Conservation (phyloP, 2,329 filamentous ascomycete species). For the Verticillium tricorpus region DNA sequence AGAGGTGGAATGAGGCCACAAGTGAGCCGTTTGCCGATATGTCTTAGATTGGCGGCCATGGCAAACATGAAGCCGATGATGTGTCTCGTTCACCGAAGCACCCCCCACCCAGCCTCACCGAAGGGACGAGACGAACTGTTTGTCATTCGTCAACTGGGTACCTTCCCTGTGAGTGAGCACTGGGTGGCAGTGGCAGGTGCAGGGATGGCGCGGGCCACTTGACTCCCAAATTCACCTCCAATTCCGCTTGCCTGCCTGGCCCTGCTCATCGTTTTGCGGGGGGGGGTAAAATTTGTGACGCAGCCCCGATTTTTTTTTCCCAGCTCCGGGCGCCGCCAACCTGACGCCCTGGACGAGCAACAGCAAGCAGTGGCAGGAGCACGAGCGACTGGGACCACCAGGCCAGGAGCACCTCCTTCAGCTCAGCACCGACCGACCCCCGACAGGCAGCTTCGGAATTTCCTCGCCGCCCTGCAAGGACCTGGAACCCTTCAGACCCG, state of each 20-base stretch:
- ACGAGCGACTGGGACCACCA: not conserved
- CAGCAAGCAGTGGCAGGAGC: not conserved
- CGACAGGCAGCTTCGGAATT: not conserved
- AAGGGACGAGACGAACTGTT: not conserved
- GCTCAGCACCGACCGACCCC: not conserved
- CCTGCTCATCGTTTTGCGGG: constrained; percentile 8
- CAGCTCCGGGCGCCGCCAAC: not conserved
- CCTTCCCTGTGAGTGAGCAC: no score
- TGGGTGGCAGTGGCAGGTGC: not conserved
- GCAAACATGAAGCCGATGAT: not conserved
- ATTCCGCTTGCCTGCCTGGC: not conserved
- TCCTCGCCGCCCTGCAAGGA: not conserved
- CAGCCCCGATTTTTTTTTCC: constrained; percentile 12
- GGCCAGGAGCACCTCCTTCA: not conserved
- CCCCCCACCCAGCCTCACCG: not conserved
- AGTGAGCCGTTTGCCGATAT: not conserved
- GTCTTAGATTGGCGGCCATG: not conserved
- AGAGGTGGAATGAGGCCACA: not conserved
- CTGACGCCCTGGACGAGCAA: not conserved
- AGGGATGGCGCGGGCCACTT: constrained; percentile 3
- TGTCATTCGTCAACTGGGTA: no score
- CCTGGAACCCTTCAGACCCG: not conserved
- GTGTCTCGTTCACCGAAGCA: not conserved
- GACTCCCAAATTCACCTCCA: not conserved
- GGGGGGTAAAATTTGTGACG: constrained; percentile 15